These are phyloP conservation scores for Blastobotrys raffinosifermentans DNA, from an alignment of 1,139 yeast species.

Conservation along the genomic window DNA sequence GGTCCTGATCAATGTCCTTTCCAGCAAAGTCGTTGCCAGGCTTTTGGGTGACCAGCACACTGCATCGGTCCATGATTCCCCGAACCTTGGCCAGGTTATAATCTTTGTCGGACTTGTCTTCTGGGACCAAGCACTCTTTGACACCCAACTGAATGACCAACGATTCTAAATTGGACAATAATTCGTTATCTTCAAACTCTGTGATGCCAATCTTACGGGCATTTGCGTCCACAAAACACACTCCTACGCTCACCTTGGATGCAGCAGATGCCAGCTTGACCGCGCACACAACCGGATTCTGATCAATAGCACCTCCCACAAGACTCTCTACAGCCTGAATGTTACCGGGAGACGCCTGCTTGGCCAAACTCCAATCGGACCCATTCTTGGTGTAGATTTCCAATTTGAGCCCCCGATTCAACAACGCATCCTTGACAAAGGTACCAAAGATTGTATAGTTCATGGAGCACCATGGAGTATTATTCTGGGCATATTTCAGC, in stretches of 20 bases:
- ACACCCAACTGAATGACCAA: conserved; percentile 82
- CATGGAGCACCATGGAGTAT: conserved; percentile 61
- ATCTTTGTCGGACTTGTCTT: conserved; percentile 30
- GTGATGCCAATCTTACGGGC: conserved; percentile 59
- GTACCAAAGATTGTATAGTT: conserved; percentile 67
- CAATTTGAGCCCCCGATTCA: conserved; percentile 67
- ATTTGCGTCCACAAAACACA: conserved; percentile 74
- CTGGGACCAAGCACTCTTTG: conserved; percentile 60
- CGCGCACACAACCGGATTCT: conserved; percentile 69
- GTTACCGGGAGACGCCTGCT: conserved; percentile 86
- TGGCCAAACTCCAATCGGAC: conserved; percentile 48
- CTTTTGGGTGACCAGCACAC: conserved; percentile 59
- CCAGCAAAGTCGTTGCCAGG: conserved; percentile 51
- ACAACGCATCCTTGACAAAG: conserved; percentile 58
- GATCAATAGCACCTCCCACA: conserved; percentile 45
- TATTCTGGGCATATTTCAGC: conserved; percentile 47
- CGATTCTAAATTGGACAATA: conserved; percentile 80
- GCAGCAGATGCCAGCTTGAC: conserved; percentile 46
- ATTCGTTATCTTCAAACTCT: conserved; percentile 83
- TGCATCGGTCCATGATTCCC: conserved; percentile 64
- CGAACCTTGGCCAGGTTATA: conserved; percentile 38
- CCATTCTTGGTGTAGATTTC: conserved; percentile 55
- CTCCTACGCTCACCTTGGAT: conserved; percentile 59
- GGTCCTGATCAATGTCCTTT: conserved; percentile 68
- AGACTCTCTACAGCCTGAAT: conserved; percentile 74